These are phyloP conservation scores for Heterobasidion annosum DNA, from an alignment of 1,284 basidiomycete species.

Conservation along the genomic window DNA sequence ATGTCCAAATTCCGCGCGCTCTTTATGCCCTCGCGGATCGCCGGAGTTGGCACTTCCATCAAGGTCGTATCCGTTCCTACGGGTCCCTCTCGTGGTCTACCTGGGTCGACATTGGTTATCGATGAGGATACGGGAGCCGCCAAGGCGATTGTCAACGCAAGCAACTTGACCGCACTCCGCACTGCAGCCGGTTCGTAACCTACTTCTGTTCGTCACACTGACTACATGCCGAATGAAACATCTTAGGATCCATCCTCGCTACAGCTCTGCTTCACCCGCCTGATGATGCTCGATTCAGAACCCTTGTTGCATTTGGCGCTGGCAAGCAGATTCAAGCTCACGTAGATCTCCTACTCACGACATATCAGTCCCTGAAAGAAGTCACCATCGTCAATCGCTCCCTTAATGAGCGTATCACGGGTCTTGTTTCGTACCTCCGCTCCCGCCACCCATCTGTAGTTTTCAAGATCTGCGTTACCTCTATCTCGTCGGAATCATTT, in stretches of 20 bases:
- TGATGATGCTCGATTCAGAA: constrained; percentile 23
- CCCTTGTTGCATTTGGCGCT: constrained; percentile 66
- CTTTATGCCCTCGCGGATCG: constrained; percentile 65
- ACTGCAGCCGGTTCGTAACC: constrained; percentile 64
- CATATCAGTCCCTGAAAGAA: constrained; percentile 43
- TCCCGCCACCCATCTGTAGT: constrained; percentile 28
- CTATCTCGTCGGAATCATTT: constrained; percentile 2
- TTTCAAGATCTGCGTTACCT: constrained; percentile 15
- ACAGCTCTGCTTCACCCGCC: constrained; percentile 41
- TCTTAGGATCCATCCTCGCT: constrained; percentile 64
- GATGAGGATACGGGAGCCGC: constrained; percentile 61
- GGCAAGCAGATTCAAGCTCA: constrained; percentile 66
- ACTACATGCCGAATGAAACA: neutral
- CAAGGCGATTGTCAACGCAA: constrained; percentile 70
- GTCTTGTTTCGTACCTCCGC: constrained; percentile 33
- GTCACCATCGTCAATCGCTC: constrained; percentile 63
- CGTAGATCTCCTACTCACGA: constrained; percentile 49
- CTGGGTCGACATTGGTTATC: constrained; percentile 69
- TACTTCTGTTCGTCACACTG: neutral
- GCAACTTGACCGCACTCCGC: constrained; percentile 66
- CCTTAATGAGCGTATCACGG: constrained; percentile 37
- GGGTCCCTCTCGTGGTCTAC: constrained; percentile 44
- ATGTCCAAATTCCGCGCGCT: constrained; percentile 44
- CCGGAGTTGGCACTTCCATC: constrained; percentile 39
- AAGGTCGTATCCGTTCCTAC: constrained; percentile 71